Conservation (phyloP, 768 basidiomycete species). For the Cyathus striatus region DNA sequence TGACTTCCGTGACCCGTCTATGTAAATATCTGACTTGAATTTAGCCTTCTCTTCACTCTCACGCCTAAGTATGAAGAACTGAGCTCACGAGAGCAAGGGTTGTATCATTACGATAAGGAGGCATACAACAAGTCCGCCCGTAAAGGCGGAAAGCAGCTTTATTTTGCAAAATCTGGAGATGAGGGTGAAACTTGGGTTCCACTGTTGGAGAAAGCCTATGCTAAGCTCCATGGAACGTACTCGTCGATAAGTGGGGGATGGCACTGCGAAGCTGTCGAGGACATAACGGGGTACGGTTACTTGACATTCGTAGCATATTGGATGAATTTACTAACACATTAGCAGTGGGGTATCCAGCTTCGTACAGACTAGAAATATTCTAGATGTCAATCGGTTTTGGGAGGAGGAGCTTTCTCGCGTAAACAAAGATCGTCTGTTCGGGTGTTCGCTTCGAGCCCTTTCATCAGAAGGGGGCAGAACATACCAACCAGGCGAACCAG, state of each 20-base stretch:
- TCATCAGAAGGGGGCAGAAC: conserved; percentile 18
- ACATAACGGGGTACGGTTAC: conserved; percentile 48
- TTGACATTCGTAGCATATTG: no score
- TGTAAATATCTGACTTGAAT: neutral
- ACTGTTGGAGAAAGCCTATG: conserved; percentile 54
- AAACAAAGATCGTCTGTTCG: conserved; percentile 34
- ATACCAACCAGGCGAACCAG: conserved; percentile 12
- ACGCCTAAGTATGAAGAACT: conserved; percentile 52
- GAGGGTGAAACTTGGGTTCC: conserved; percentile 55
- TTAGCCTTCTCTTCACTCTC: conserved; percentile 41
- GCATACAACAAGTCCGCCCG: conserved; percentile 38
- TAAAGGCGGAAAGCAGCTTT: conserved; percentile 40
- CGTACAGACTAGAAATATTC: conserved; percentile 28
- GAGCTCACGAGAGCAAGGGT: conserved; percentile 24
- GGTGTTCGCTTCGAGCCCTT: conserved; percentile 23
- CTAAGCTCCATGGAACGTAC: conserved; percentile 51
- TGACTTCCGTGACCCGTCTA: neutral
- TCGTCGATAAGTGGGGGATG: conserved; percentile 33
- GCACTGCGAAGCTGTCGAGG: conserved; percentile 49
- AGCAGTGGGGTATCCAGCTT: conserved; percentile 21
- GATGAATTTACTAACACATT: no score
- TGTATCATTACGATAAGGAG: conserved; percentile 49
- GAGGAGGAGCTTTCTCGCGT: conserved; percentile 29
- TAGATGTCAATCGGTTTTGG: conserved; percentile 36
- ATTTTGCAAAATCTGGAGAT: conserved; percentile 42